Percentiles rank a stretch among this genome's conserved stretches.
phyloP scores from a whole-genome alignment of 768 basidiomycete genomes.

The Mycena galopus region DNA sequence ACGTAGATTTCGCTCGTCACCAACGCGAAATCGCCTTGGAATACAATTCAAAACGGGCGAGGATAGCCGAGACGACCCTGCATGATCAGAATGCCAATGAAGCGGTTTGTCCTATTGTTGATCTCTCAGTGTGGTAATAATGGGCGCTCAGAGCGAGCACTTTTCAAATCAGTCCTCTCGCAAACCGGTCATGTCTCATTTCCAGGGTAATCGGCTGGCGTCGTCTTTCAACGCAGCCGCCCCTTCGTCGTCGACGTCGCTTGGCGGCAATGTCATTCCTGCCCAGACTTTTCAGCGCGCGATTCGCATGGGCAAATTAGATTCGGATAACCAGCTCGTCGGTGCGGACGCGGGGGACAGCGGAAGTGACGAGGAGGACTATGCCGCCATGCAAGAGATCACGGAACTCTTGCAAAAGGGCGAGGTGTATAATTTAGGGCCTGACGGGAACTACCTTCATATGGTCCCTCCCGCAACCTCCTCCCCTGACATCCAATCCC shows the following conservation, averaged over 20 bases:
- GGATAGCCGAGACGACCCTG: constrained; percentile 66
- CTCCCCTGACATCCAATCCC: constrained; percentile 13
- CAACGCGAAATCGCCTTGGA: constrained; percentile 82
- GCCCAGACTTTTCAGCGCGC: constrained; percentile 64
- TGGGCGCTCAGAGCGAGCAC: constrained; percentile 23
- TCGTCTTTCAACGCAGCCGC: constrained; percentile 60
- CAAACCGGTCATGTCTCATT: constrained; percentile 71
- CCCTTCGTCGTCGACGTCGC: constrained; percentile 51
- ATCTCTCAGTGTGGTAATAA: constrained; percentile 5
- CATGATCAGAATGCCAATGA: constrained; percentile 58
- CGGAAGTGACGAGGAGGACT: constrained; percentile 68
- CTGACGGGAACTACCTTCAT: constrained; percentile 53
- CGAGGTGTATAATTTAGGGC: constrained; percentile 67
- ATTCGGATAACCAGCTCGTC: constrained; percentile 60
- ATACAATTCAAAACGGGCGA: constrained; percentile 73
- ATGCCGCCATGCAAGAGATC: constrained; percentile 59
- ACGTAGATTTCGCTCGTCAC: constrained; percentile 73
- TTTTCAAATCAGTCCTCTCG: constrained; percentile 35
- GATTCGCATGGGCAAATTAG: constrained; percentile 69
- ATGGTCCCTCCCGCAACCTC: constrained; percentile 36
- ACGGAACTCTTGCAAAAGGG: constrained; percentile 65
- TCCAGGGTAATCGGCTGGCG: constrained; percentile 70
- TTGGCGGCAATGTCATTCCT: constrained; percentile 59
- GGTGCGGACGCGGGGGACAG: constrained; percentile 67
- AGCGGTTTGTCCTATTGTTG: constrained; percentile 49